These are phyloP conservation scores for Trametes villosa DNA, from an alignment of 768 basidiomycete species.

Conservation along the genomic window DNA sequence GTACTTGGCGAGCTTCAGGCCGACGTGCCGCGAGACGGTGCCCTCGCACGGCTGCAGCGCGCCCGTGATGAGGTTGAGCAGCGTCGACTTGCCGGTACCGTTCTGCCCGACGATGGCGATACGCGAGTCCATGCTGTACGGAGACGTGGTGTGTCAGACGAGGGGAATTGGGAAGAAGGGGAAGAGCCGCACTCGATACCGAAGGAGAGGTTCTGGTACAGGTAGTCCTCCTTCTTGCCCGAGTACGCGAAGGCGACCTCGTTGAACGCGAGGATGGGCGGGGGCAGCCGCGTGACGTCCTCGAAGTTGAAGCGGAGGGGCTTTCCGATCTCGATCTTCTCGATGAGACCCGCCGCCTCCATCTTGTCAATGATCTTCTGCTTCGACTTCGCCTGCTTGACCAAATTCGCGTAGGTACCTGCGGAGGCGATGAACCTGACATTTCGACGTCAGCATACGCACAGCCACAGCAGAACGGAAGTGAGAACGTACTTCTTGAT, in stretches of 20 bases:
- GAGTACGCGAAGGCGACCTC: slow-evolving; percentile 96
- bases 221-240: slow-evolving; percentile 82
- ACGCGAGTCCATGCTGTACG: slow-evolving; percentile 84
- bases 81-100: slow-evolving; percentile 92
- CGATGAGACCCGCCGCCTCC: slow-evolving; percentile 97
- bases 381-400: slow-evolving; percentile 98
- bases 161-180: background rate
- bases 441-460: background rate
- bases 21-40: slow-evolving; percentile 85
- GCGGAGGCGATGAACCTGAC: slow-evolving; percentile 98
- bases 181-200: slow-evolving; percentile 84
- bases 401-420: slow-evolving; percentile 98
- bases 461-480: background rate
- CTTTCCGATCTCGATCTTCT: slow-evolving; percentile 80
- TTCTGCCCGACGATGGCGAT: slow-evolving; percentile 97
- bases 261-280: slow-evolving; percentile 96
- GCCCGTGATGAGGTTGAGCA: slow-evolving; percentile 88
- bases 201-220: slow-evolving; percentile 90
- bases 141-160: background rate
- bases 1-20: slow-evolving; percentile 96
- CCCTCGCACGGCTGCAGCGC: slow-evolving; percentile 80
- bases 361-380: slow-evolving; percentile 99
- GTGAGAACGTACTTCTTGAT: slow-evolving; percentile 83
- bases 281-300: slow-evolving; percentile 89
- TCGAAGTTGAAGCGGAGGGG: slow-evolving; percentile 94